These are phyloP conservation scores for Phytophthora pseudosyringae DNA, from an alignment of 352 stramenopile species.

Conservation along the genomic window DNA sequence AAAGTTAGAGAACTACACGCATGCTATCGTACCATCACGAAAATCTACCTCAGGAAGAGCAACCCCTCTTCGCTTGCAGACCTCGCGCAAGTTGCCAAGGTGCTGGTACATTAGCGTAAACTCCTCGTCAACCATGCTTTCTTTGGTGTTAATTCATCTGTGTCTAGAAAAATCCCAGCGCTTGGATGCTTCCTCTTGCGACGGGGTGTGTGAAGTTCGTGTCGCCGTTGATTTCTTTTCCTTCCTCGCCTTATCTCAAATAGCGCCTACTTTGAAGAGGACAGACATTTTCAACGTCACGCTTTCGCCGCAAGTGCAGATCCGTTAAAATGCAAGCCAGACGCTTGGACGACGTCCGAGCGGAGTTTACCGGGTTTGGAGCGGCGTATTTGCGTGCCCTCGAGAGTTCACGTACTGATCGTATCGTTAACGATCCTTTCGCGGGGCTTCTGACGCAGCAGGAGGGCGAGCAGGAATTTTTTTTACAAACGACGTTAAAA, in stretches of 20 bases:
- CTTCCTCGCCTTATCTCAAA: constrained; percentile 2
- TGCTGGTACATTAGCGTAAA: constrained; percentile 9
- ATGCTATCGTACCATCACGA: neutral
- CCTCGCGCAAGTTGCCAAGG: constrained; percentile 14
- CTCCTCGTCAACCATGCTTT: constrained; percentile 8
- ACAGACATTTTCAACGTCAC: neutral
- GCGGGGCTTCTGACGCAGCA: too few relatives aligned
- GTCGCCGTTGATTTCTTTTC: constrained; percentile 5
- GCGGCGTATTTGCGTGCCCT: too few relatives aligned
- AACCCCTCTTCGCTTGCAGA: constrained; percentile 12
- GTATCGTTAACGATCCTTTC: constrained; percentile 17
- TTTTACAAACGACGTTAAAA: too few relatives aligned
- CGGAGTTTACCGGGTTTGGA: neutral
- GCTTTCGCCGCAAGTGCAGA: neutral
- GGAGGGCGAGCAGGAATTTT: too few relatives aligned
- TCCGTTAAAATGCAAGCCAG: constrained; percentile 7
- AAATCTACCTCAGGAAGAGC: constrained; percentile 16
- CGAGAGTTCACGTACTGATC: too few relatives aligned
- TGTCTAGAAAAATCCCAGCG: neutral
- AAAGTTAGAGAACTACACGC: constrained; percentile 1
- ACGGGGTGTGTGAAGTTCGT: constrained; percentile 9
- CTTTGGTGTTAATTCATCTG: neutral
- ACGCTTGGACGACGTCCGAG: too few relatives aligned
- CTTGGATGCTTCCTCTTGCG: constrained; percentile 10
- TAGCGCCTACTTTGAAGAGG: neutral